phyloP scores from a whole-genome alignment of 768 basidiomycete species.

The Leccinum incarnatum region DNA sequence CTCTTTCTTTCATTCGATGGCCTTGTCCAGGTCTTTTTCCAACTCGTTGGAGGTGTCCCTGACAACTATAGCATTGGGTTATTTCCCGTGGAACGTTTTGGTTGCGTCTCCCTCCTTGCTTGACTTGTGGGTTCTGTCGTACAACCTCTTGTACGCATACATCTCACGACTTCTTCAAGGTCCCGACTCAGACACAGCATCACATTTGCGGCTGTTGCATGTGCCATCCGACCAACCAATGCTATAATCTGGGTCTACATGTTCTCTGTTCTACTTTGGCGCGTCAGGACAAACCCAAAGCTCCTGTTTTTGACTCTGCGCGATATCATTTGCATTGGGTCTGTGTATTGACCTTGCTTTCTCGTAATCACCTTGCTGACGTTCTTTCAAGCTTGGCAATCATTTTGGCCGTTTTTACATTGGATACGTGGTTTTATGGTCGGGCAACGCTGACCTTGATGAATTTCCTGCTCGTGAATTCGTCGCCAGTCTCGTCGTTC shows the following conservation, averaged over 20 bases:
- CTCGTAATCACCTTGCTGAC: slow-evolving; percentile 8
- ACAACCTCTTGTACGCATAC: background rate
- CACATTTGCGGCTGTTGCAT: slow-evolving; percentile 70
- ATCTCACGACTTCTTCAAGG: slow-evolving; percentile 37
- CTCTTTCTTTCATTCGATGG: slow-evolving; percentile 83
- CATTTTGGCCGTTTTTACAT: slow-evolving; percentile 32
- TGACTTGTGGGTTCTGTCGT: slow-evolving; percentile 16
- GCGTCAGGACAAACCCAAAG: slow-evolving; percentile 36
- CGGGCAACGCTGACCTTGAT: slow-evolving; percentile 67
- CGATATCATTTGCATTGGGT: slow-evolving; percentile 49
- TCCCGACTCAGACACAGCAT: slow-evolving; percentile 36
- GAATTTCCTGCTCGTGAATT: slow-evolving; percentile 81
- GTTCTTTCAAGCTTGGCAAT: slow-evolving; percentile 17
- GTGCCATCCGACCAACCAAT: slow-evolving; percentile 85
- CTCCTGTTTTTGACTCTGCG: slow-evolving; percentile 34
- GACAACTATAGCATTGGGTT: slow-evolving; percentile 69
- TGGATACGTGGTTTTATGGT: slow-evolving; percentile 75
- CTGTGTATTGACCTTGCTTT: slow-evolving; percentile 15
- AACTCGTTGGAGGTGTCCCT: slow-evolving; percentile 92
- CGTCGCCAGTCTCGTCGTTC: slow-evolving; percentile 85
- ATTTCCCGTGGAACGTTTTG: slow-evolving; percentile 69
- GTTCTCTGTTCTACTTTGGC: slow-evolving; percentile 56
- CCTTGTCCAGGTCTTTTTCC: slow-evolving; percentile 83
- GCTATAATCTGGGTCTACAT: slow-evolving; percentile 82
- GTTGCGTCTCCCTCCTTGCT: slow-evolving; percentile 25